Evolutionary conservation across 2,329 filamentous ascomycete genomes (phyloP).

Genomic region (Microdochium trichocladiopsis): DNA sequence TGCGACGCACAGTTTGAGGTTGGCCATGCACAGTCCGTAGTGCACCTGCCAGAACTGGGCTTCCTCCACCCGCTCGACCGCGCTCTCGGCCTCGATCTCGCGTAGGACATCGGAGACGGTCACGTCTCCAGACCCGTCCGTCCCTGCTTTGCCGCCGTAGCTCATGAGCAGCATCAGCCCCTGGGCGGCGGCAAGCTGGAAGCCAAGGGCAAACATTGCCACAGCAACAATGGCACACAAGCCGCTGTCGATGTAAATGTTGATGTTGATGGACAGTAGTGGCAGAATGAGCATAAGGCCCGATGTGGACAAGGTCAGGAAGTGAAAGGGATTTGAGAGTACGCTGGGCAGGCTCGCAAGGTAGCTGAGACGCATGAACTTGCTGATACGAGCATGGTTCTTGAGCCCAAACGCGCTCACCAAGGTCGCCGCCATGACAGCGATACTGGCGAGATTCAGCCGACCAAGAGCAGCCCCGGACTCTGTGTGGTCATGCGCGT

Average conservation of each 20-base stretch:
- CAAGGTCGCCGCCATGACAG: constrained; percentile 76
- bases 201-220: constrained; percentile 82
- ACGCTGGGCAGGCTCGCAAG: constrained; percentile 76
- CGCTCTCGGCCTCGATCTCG: constrained; percentile 76
- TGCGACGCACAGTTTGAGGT: constrained; percentile 69
- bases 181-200: constrained; percentile 75
- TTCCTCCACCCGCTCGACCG: constrained; percentile 73
- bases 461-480: constrained; percentile 60
- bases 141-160: constrained; percentile 43
- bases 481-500: constrained; percentile 15
- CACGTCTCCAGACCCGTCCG: constrained; percentile 26
- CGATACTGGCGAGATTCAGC: constrained; percentile 72
- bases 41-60: constrained; percentile 98
- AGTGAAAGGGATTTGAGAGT: constrained; percentile 92
- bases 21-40: constrained; percentile 94
- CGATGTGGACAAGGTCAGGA: constrained; percentile 85
- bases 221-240: constrained; percentile 77
- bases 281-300: constrained; percentile 73
- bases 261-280: constrained; percentile 72
- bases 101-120: constrained; percentile 68
- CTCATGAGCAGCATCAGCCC: constrained; percentile 96
- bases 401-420: constrained; percentile 80
- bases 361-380: constrained; percentile 80
- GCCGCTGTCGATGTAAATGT: constrained; percentile 74
- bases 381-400: constrained; percentile 88